Conservation (phyloP, 176 grass and related monocot genomes). For the Cenchrus fungigraminus region DNA sequence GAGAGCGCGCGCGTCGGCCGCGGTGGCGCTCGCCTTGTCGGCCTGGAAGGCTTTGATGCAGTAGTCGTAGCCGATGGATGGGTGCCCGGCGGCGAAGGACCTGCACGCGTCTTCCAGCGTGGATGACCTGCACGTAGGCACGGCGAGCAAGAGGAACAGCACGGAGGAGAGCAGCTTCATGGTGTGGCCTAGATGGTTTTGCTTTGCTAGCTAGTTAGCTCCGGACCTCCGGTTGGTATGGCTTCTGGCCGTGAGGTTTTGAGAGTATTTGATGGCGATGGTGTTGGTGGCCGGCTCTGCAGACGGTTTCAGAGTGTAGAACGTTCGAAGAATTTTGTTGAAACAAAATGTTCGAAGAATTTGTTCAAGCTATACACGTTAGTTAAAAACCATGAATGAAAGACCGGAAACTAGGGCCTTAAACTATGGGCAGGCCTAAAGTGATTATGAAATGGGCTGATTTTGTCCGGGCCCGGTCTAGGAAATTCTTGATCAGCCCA, state of each 20-base stretch:
- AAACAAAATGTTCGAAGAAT: not conserved
- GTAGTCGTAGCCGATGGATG: constrained; percentile 51
- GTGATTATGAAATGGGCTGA: not conserved
- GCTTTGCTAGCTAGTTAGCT: not conserved
- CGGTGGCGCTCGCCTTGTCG: constrained; percentile 39
- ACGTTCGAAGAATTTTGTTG: not conserved
- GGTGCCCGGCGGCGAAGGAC: constrained; percentile 43
- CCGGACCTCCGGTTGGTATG: not conserved
- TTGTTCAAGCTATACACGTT: not conserved
- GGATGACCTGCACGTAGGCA: constrained; percentile 10
- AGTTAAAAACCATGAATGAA: no score
- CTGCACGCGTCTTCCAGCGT: constrained; percentile 58
- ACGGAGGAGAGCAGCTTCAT: constrained; percentile 32
- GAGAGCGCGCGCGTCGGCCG: constrained; percentile 36
- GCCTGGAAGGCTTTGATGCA: constrained; percentile 57
- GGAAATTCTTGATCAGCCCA: not conserved
- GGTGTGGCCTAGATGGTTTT: not conserved
- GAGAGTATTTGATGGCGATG: not conserved
- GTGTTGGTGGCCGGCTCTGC: not conserved
- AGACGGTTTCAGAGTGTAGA: not conserved
- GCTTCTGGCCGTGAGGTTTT: not conserved
- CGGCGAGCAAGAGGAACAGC: constrained; percentile 26
- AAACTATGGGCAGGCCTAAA: not conserved
- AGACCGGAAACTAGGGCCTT: no score
- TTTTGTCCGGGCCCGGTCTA: not conserved